Conservation (phyloP, 192 early-diverging fungal genomes). For the Ramicandelaber brevisporus region DNA sequence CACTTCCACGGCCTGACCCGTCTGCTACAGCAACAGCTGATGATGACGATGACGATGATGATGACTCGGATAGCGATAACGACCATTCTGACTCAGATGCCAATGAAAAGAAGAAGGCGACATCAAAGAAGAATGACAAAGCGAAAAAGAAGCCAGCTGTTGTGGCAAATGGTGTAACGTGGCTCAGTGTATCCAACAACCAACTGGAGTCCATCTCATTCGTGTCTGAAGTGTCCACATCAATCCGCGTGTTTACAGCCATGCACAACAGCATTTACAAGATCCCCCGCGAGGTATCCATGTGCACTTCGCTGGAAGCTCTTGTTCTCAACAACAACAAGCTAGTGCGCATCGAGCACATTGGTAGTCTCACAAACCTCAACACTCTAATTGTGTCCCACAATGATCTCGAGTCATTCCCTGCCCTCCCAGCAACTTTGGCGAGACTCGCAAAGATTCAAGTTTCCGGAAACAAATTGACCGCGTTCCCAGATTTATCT, state of each 20-base stretch:
- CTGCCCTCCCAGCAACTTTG: constrained; percentile 23
- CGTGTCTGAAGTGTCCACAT: constrained; percentile 1
- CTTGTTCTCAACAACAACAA: constrained; percentile 56
- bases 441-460: constrained; percentile 48
- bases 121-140: constrained; percentile 27
- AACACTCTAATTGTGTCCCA: constrained; percentile 64
- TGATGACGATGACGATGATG: too few species aligned
- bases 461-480: constrained; percentile 41
- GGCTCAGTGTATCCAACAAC: constrained; percentile 38
- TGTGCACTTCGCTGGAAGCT: constrained; percentile 38
- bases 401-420: constrained; percentile 32
- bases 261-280: constrained; percentile 34
- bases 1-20: too few species aligned
- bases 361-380: constrained; percentile 24
- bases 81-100: constrained; percentile 19
- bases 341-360: constrained; percentile 33
- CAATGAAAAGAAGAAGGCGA: constrained; percentile 19
- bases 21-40: too few species aligned
- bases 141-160: too few species aligned
- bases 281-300: constrained; percentile 26
- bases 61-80: too few species aligned
- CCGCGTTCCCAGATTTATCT: constrained; percentile 36
- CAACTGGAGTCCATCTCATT: constrained; percentile 7
- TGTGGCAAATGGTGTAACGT: too few species aligned
- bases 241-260: constrained; percentile 31